Conservation (phyloP, 805 yeast genomes). For the Komagataella phaffii region DNA sequence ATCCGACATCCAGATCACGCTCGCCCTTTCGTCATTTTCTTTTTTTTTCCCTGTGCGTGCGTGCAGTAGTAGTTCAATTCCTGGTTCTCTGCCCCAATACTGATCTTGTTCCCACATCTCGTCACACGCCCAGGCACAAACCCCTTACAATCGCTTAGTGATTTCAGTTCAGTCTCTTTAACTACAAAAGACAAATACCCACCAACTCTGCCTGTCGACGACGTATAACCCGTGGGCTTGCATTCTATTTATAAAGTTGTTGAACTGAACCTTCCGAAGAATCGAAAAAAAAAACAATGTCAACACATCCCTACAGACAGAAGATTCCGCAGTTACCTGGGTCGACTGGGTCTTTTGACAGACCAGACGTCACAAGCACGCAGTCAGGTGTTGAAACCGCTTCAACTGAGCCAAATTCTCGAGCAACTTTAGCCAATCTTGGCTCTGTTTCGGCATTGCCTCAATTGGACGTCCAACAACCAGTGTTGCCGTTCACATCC, state of each 20-base stretch:
- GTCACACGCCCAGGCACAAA: background rate
- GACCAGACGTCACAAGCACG: background rate
- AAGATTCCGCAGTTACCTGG: background rate
- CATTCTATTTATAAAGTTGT: background rate
- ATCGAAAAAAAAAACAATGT: background rate
- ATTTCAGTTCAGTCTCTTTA: background rate
- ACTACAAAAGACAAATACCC: background rate
- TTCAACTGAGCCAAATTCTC: background rate
- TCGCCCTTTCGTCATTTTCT: background rate
- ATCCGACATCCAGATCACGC: background rate
- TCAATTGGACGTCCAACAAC: background rate
- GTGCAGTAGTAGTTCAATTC: background rate
- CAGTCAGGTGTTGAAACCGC: background rate
- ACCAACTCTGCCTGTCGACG: background rate
- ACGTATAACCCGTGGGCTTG: background rate
- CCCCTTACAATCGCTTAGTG: background rate
- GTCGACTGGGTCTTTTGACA: background rate
- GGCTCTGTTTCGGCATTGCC: background rate
- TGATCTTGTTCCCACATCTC: background rate
- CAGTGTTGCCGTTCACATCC: background rate
- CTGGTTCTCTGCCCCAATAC: background rate
- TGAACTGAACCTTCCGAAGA: background rate
- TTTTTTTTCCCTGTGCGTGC: background rate
- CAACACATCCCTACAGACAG: background rate
- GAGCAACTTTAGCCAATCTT: background rate